Evolutionary conservation across 2,329 filamentous ascomycete species (phyloP), one percentile per base, ranked within the genome.

Genomic region (Arachnomyces sp.): DNA sequence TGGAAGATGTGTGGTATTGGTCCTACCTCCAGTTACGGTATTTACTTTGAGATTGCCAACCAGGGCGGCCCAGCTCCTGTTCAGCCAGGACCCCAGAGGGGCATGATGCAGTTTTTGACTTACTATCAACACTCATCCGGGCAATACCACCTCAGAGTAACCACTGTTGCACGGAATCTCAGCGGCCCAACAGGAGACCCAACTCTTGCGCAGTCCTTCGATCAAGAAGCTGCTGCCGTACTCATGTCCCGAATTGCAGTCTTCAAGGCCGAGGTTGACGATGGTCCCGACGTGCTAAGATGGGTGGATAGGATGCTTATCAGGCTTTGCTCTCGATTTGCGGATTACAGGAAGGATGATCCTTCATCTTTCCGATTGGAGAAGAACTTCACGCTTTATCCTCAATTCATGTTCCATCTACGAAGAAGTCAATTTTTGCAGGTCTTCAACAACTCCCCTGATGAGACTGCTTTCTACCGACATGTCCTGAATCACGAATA

Each of bases 1-100:
- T 98, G 92, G 92, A 98, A 98, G 68, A 95, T 98, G 90, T 96
- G 92, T 56, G 89, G 88, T 51, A 95, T 98, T 51, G 89, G 96
- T 54, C 92, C 92, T 8, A 83, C 81, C 40, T 81, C 92, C 25
- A 95, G 88, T 56, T 96, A 96, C 55, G 92, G 88, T 45, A 77
- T 98, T 47, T 98, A 96, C 67, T 98, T 96, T 54, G 92, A 98
- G 64, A 93, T 98, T 58, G 90, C 92, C 34, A 87, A 84, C 53
- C 92, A 96, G 66, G 88, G 87, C 28, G 88, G 88, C 6, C 84
- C 88, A 12, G 76, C 84, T 36, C 80, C 85, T 48, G 84, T 93
- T 62, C 85, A 90, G 56, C 86, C 90, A 60, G 80, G 83, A 5
- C 83, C 86, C 17, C 86, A 94, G 59, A 88, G 92, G 65, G 92